phyloP scores from a whole-genome alignment of 1,284 basidiomycete genomes.

The Taiwanofungus camphoratus region DNA sequence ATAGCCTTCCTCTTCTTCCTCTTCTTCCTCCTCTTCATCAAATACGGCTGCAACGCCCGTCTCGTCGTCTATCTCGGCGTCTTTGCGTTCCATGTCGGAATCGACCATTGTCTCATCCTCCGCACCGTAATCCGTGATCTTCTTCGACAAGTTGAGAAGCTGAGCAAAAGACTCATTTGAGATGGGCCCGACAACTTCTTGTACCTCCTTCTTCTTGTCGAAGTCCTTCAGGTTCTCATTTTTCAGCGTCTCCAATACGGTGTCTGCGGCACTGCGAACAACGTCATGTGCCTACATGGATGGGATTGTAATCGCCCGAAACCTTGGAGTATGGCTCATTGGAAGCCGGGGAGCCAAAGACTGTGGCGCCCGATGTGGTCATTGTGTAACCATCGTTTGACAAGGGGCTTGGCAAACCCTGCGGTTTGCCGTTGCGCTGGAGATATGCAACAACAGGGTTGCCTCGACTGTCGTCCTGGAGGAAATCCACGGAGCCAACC shows the following conservation, averaged over 20 bases:
- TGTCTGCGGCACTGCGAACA: conserved; percentile 91
- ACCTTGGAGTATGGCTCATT: conserved; percentile 95
- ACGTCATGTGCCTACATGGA: conserved; percentile 96
- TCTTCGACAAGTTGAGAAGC: conserved; percentile 86
- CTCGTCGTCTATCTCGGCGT: conserved; percentile 86
- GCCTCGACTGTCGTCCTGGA: conserved; percentile 82
- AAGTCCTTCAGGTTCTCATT: conserved; percentile 91
- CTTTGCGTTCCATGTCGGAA: conserved; percentile 72
- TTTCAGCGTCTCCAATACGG: conserved; percentile 87
- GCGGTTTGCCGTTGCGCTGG: conserved; percentile 80
- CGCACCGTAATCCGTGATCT: conserved; percentile 92
- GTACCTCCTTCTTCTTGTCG: conserved; percentile 95
- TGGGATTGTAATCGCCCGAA: conserved; percentile 97
- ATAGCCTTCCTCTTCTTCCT: conserved; percentile 83
- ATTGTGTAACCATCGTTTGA: conserved; percentile 85
- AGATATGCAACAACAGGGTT: conserved; percentile 94
- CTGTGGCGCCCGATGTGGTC: conserved; percentile 47
- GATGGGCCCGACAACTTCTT: conserved; percentile 72
- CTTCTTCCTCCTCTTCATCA: conserved; percentile 91
- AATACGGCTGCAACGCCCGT: conserved; percentile 95
- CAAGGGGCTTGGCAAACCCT: conserved; percentile 76
- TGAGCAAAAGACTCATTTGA: conserved; percentile 80
- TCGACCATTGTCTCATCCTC: conserved; percentile 77
- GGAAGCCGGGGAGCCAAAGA: conserved; percentile 76
- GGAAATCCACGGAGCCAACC: conserved; percentile 85